Base-by-base conservation (phyloP, 306 rosid genomes). In the Cucurbita ficifolia region DNA sequence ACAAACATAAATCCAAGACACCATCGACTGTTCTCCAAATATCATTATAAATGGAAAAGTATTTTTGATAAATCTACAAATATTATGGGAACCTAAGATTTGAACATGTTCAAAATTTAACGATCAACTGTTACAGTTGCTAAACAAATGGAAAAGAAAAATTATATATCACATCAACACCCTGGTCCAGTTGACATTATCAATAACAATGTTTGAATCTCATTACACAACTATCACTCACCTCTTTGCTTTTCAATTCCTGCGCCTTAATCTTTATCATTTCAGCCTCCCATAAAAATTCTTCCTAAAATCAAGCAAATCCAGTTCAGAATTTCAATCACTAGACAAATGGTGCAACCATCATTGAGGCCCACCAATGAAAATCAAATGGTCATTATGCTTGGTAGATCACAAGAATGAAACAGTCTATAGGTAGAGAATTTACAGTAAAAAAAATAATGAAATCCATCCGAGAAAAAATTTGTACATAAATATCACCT, bases 161-260 rank as follows among this genome's bases (percentile, higher is more conserved):
- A 53, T 1, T 51, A 72, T 38, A 11, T 24, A 60, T 21, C 52
- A 64, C 24, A 42, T 64, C 36, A 19, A 64, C 18, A 64, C 14
- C 36, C 17, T 38, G 5, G 70, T 4, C 17, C 70, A 63, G 70
- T 29, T 39, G 16, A 51, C 71, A 42, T 40, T 42, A 64, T 42
- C 52, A 5, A 18, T 67, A n/a, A 19, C 11, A 14, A 45, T 10
- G 72, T 42, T 22, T n/a, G 22, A 43, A 74, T 29, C 14, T 35
- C 21, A 74, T 40, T 17, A 29, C 21, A 58, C 21, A 58, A 43
- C 42, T 8, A 24, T 57, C 70, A 58, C 86, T 84, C 63, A 94
- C 97, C 97, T 91, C 98, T 85, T 94, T 94, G 77, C 87, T 95
- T 86, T 94, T 94, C 85, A 94, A 81, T 39, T 94, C 98, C 75